Conservation (phyloP, 441 rosid genomes). For the Pelargonium exstipulatum region DNA sequence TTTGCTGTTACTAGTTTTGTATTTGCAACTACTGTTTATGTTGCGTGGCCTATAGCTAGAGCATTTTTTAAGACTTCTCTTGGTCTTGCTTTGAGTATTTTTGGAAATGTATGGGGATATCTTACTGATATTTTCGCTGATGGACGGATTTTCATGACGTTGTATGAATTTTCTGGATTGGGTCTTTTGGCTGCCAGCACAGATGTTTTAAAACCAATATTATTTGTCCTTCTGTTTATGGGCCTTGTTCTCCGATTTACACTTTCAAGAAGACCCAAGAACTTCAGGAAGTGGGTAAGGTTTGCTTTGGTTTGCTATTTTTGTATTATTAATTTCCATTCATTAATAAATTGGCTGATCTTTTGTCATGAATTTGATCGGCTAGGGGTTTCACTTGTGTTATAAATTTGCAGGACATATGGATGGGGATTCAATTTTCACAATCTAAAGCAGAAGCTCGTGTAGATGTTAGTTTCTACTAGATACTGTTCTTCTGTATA, state of each 20-base stretch:
- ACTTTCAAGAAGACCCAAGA: conserved; percentile 85
- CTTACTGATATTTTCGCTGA: conserved; percentile 53
- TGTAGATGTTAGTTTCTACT: conserved; percentile 65
- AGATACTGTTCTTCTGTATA: conserved; percentile 13
- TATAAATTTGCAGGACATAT: conserved; percentile 59
- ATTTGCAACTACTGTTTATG: conserved; percentile 61
- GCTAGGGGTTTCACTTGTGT: conserved; percentile 13
- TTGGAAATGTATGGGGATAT: conserved; percentile 58
- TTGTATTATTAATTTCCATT: conserved; percentile 9
- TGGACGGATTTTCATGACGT: conserved; percentile 60
- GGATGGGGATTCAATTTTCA: conserved; percentile 97
- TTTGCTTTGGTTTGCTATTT: conserved; percentile 11
- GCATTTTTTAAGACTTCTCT: conserved; percentile 60
- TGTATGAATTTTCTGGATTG: conserved; percentile 58
- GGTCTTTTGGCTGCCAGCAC: conserved; percentile 79
- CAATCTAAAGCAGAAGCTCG: conserved; percentile 98
- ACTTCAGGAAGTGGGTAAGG: conserved; percentile 92
- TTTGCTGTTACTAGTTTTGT: conserved; percentile 82
- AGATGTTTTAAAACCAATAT: conserved; percentile 70
- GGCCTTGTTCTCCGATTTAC: conserved; percentile 87
- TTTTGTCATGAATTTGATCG: background rate
- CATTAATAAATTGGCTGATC: conserved; percentile 11
- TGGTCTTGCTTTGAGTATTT: conserved; percentile 43
- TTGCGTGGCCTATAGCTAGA: conserved; percentile 71
- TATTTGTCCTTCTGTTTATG: conserved; percentile 66